Conservation (phyloP, 768 basidiomycete genomes). For the Kwoniella sp. region DNA sequence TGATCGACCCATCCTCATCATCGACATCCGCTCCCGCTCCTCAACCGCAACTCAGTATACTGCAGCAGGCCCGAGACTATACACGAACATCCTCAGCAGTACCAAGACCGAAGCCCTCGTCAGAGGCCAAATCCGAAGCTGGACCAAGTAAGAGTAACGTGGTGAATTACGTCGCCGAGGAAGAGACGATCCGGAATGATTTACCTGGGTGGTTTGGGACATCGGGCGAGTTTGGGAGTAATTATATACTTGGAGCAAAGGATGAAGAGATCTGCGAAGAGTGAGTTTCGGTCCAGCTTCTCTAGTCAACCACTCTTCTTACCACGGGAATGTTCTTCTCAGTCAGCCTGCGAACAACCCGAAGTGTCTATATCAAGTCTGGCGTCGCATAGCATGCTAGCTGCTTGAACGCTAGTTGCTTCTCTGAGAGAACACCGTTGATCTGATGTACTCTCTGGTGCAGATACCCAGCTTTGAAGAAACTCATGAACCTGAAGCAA, state of each 20-base stretch:
- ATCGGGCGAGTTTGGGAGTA: constrained; percentile 89
- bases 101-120: neutral
- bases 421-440: no score
- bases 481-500: constrained; percentile 80
- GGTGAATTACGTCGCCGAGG: constrained; percentile 80
- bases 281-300: constrained; percentile 69
- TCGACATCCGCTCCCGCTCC: no score
- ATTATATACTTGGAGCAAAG: constrained; percentile 86
- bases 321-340: no score
- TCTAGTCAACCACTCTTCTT: no score
- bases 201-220: constrained; percentile 88
- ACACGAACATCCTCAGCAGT: no score
- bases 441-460: neutral
- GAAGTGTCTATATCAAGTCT: no score
- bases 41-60: no score
- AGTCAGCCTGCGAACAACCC: no score
- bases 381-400: no score
- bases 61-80: no score
- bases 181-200: constrained; percentile 96
- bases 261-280: constrained; percentile 89
- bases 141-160: constrained; percentile 37
- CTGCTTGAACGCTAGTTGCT: no score
- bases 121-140: neutral
- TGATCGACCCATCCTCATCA: constrained; percentile 2
- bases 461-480: constrained; percentile 93